Conservation (phyloP, 306 rosid genomes). For the Pyrus betulifolia region DNA sequence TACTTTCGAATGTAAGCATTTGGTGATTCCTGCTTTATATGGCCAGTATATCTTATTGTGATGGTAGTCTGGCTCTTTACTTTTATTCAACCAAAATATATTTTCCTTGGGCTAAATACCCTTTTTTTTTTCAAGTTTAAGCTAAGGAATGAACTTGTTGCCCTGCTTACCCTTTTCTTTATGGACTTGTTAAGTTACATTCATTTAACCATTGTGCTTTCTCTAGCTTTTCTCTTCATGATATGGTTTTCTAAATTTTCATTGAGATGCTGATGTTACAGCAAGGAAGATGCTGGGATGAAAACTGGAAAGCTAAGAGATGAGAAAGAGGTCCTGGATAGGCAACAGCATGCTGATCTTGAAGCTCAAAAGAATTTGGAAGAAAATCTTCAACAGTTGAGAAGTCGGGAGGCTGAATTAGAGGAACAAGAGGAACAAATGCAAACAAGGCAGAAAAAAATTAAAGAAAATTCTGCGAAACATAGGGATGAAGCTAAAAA, state of each 20-base stretch:
- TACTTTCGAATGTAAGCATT: conserved; percentile 83
- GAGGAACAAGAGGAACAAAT: conserved; percentile 71
- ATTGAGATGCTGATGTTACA: conserved; percentile 30
- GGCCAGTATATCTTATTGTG: background rate
- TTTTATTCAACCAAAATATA: background rate
- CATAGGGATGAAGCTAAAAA: conserved; percentile 44
- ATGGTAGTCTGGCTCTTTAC: background rate
- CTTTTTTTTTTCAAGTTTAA: background rate
- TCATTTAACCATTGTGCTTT: background rate
- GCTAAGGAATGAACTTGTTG: conserved; percentile 5
- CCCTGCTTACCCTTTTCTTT: background rate
- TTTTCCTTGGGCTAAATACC: background rate
- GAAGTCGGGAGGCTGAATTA: conserved; percentile 61
- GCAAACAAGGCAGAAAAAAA: conserved; percentile 60
- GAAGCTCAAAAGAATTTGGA: conserved; percentile 93
- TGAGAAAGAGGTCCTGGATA: conserved; percentile 88
- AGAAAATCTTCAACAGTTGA: conserved; percentile 87
- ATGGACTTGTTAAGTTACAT: background rate
- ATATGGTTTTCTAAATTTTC: conserved; percentile 2
- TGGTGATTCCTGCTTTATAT: background rate
- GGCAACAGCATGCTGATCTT: conserved; percentile 86
- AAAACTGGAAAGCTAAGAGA: conserved; percentile 81
- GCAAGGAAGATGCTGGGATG: conserved; percentile 98
- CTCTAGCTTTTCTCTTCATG: background rate
- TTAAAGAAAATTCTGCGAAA: conserved; percentile 47